Evolutionary conservation across 2,329 filamentous ascomycete species (phyloP).

Genomic region (Aspergillus intermedius): DNA sequence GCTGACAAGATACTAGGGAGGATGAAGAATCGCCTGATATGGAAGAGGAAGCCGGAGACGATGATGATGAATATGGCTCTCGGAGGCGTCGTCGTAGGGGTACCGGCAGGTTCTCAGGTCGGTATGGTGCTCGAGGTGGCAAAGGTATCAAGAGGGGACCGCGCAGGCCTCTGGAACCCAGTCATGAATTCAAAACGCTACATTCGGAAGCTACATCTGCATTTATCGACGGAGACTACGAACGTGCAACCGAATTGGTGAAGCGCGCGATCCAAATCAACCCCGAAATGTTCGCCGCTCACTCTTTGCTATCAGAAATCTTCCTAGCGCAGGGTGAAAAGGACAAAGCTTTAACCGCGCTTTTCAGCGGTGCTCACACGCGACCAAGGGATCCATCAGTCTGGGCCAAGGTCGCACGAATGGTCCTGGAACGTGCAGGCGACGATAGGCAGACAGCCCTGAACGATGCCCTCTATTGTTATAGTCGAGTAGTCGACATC

Average conservation of each 20-base stretch:
- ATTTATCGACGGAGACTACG: slow-evolving; percentile 44
- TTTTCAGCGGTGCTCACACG: slow-evolving; percentile 54
- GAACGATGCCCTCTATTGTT: slow-evolving; percentile 48
- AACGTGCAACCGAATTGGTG: slow-evolving; percentile 37
- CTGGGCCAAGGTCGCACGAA: slow-evolving; percentile 53
- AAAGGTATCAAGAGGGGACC: slow-evolving; percentile 43
- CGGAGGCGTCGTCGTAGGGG: slow-evolving; percentile 25
- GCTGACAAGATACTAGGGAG: slow-evolving; percentile 16
- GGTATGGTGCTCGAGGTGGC: slow-evolving; percentile 35
- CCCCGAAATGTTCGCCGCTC: slow-evolving; percentile 57
- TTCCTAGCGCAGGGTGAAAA: slow-evolving; percentile 51
- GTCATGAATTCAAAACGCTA: slow-evolving; percentile 42
- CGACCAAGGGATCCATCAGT: slow-evolving; percentile 49
- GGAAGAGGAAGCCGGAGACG: slow-evolving; percentile 18
- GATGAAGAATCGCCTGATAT: slow-evolving; percentile 16
- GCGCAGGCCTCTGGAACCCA: slow-evolving; percentile 42
- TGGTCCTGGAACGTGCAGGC: slow-evolving; percentile 45
- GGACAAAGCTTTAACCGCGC: slow-evolving; percentile 50
- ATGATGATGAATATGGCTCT: slow-evolving; percentile 17
- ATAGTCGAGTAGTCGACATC: slow-evolving; percentile 48
- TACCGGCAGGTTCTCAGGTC: slow-evolving; percentile 29
- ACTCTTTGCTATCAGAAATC: slow-evolving; percentile 56
- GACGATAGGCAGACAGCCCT: slow-evolving; percentile 38
- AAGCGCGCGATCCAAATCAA: slow-evolving; percentile 50
- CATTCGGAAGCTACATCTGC: slow-evolving; percentile 44